Conservation (phyloP, 495 filamentous ascomycete genomes). For the Clavariopsis aquatica region DNA sequence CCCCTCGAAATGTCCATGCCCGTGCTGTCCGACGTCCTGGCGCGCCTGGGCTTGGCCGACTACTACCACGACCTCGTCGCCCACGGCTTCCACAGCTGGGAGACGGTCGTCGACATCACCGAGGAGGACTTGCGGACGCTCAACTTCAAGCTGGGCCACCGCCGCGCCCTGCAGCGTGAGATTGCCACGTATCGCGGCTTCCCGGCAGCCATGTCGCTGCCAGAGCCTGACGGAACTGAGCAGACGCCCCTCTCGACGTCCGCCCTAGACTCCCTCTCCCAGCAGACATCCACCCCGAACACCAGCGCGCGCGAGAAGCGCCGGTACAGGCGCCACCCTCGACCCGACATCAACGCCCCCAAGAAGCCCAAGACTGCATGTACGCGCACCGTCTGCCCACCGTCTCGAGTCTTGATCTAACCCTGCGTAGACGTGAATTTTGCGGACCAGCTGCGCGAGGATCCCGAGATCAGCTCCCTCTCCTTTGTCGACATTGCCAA, state of each 20-base stretch:
- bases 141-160: conserved; percentile 40
- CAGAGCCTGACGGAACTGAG: conserved; percentile 7
- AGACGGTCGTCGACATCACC: conserved; percentile 38
- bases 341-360: conserved; percentile 38
- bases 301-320: conserved; percentile 26
- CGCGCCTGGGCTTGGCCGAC: conserved; percentile 18
- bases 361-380: conserved; percentile 42
- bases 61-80: conserved; percentile 22
- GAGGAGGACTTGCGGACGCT: conserved; percentile 37
- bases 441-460: conserved; percentile 38
- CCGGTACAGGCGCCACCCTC: conserved; percentile 39
- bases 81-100: conserved; percentile 37
- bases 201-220: conserved; percentile 13
- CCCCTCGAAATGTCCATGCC: conserved; percentile 4
- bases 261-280: conserved; percentile 14
- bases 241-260: conserved; percentile 23
- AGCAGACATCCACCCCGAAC: conserved; percentile 8
- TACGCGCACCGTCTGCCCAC: conserved; percentile 4
- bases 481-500: conserved; percentile 41
- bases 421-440: conserved; percentile 41
- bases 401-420: not conserved
- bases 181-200: conserved; percentile 36
- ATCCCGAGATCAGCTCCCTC: conserved; percentile 28
- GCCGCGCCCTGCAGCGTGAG: conserved; percentile 38
- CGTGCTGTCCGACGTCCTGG: conserved; percentile 18